Conservation (phyloP, 805 yeast genomes). For the Candida dendrica region DNA sequence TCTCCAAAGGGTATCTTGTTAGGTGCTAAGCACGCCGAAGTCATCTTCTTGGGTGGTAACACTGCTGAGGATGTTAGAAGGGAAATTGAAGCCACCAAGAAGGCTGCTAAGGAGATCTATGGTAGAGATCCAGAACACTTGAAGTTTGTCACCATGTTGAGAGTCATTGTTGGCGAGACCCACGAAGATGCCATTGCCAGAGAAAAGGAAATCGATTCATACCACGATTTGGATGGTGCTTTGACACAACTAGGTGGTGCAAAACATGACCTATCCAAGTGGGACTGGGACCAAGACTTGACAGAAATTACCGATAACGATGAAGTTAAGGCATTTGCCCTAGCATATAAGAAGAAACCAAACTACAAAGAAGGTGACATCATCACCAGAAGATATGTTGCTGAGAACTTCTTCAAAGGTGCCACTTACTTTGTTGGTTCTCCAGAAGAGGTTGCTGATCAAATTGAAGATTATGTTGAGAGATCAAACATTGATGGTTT, state of each 20-base stretch:
- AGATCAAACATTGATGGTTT: constrained; percentile 31
- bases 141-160: constrained; percentile 28
- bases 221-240: constrained; percentile 29
- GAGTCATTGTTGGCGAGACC: constrained; percentile 27
- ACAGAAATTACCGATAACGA: constrained; percentile 8
- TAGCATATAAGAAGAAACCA: constrained; percentile 19
- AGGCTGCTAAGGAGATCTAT: constrained; percentile 23
- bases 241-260: constrained; percentile 33
- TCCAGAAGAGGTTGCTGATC: constrained; percentile 28
- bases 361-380: constrained; percentile 13
- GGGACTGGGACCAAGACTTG: constrained; percentile 26
- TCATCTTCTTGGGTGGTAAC: constrained; percentile 28
- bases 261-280: constrained; percentile 28
- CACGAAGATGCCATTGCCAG: constrained; percentile 32
- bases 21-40: constrained; percentile 36
- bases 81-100: constrained; percentile 24
- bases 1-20: constrained; percentile 31
- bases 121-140: constrained; percentile 29
- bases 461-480: constrained; percentile 30
- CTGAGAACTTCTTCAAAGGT: constrained; percentile 13
- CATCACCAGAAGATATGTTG: constrained; percentile 10
- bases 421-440: constrained; percentile 21
- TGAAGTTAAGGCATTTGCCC: constrained; percentile 19
- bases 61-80: constrained; percentile 21
- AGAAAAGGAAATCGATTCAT: constrained; percentile 21